Evolutionary conservation across 2,329 filamentous ascomycete species (phyloP).

Genomic region (Plectosphaerella sp.): DNA sequence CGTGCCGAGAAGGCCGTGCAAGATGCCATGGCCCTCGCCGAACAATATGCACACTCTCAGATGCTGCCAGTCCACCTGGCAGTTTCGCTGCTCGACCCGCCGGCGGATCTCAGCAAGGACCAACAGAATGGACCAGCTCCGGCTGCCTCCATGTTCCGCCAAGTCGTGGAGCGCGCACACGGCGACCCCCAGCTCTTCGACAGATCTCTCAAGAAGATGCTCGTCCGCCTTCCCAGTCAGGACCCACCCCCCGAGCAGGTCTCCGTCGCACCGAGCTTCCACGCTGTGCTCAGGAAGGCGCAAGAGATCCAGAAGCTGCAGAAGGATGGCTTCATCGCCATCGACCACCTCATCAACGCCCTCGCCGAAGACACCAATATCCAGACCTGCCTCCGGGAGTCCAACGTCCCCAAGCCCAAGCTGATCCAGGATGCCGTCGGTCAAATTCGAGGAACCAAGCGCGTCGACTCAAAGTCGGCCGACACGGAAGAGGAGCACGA

Average conservation of each 20-base stretch:
- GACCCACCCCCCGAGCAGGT: conserved; percentile 90
- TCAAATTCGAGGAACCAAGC: conserved; percentile 84
- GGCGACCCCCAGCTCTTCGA: conserved; percentile 89
- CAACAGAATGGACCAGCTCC: conserved; percentile 69
- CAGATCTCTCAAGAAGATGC: conserved; percentile 81
- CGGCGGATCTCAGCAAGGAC: conserved; percentile 73
- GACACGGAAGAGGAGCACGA: conserved; percentile 91
- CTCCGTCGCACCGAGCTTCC: conserved; percentile 75
- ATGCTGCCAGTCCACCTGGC: conserved; percentile 87
- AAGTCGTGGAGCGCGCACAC: conserved; percentile 90
- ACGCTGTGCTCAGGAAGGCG: conserved; percentile 76
- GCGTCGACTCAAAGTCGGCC: conserved; percentile 93
- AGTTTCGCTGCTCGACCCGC: conserved; percentile 72
- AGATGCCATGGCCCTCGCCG: conserved; percentile 81
- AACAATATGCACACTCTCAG: conserved; percentile 88
- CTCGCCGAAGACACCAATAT: conserved; percentile 75
- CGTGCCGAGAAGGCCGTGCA: conserved; percentile 84
- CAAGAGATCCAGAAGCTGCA: conserved; percentile 94
- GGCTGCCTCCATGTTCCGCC: conserved; percentile 77
- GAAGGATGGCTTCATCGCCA: conserved; percentile 89
- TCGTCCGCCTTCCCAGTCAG: conserved; percentile 90
- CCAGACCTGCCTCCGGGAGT: conserved; percentile 70
- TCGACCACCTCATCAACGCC: conserved; percentile 88
- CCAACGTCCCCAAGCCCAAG: conserved; percentile 88
- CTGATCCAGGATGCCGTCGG: conserved; percentile 86